phyloP scores from a whole-genome alignment of 345 rosid species.

The Camelina laxa region DNA sequence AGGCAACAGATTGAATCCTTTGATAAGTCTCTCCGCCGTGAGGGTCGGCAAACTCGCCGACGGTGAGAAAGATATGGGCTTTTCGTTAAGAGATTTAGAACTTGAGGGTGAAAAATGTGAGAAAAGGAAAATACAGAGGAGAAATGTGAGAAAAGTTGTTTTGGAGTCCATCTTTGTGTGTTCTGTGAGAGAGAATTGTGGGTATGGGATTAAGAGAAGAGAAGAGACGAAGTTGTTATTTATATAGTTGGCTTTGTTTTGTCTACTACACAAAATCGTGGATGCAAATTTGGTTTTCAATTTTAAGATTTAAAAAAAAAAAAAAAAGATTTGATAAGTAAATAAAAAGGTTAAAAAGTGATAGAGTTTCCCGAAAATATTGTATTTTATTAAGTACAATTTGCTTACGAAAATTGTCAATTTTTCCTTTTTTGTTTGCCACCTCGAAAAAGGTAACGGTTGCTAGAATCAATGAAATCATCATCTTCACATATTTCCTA shows the following conservation, averaged over 20 bases:
- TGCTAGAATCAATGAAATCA: conserved; percentile 23
- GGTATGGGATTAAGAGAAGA: conserved; percentile 3
- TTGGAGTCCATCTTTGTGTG: conserved; percentile 32
- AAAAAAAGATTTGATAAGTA: neutral
- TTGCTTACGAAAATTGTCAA: conserved; percentile 3
- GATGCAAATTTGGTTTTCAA: neutral
- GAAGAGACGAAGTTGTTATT: conserved; percentile 22
- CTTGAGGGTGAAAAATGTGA: conserved; percentile 18
- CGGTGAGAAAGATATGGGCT: conserved; percentile 39
- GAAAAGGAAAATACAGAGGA: conserved; percentile 34
- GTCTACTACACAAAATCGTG: neutral
- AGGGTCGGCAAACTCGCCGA: conserved; percentile 37
- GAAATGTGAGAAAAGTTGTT: conserved; percentile 34
- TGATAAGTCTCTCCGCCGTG: conserved; percentile 59
- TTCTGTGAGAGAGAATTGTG: conserved; percentile 2
- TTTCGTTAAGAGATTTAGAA: conserved; percentile 26
- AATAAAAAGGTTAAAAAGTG: neutral
- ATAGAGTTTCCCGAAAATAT: neutral
- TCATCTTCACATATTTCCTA: neutral
- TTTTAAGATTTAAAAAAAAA: too few species aligned
- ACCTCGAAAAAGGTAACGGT: conserved; percentile 38
- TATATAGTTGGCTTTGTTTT: conserved; percentile 31
- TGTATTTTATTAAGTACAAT: neutral
- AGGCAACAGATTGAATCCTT: conserved; percentile 64
- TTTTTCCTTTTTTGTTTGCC: conserved; percentile 27